Base-by-base conservation (phyloP, 2,329 filamentous ascomycete species). In the Sporothrix euskadiensis region DNA sequence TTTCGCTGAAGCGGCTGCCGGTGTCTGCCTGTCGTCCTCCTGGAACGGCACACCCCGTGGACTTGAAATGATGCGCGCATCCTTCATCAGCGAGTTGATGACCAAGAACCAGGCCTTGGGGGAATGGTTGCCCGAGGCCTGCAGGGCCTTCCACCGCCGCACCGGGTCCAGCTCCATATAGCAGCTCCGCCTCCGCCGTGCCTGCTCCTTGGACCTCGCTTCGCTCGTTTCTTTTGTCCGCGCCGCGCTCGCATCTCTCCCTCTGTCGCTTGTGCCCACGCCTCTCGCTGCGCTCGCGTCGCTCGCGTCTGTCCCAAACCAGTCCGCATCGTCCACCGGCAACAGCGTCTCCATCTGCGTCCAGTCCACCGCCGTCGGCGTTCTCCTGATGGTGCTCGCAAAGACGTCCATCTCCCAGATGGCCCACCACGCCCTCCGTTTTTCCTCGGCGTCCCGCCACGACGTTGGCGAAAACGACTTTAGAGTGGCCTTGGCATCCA, bases 11-110 rank as follows among this genome's bases (percentile, higher is more conserved):
- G 26, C 26, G 14, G 10, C 26, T 12, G 56, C 1, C 6, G 35
- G 39, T 1, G 39, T 19, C 4, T 26, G 63, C 41, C 6, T 41
- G 35, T 44, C 19, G 16, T 68, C 65, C 7, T 32, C 41, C 12
- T 57, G 59, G 32, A 66, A 66, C 10, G 59, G 59, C 30, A 72
- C 59, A 9, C 71, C 71, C 3, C 32, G 71, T 14, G 71, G 71
- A 16, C 71, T 72, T 10, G 71, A 72, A n/a, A 72, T 72, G 44
- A 72, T 26, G 44, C 61, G 71, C 1, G 71, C 71, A n/a, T 72
- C 71, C 59, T 72, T 72, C 71, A 72, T 72, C 32, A 72, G 47
- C 57, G 71, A 72, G 71, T 72, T 72, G 59, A 72, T 72, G 44
- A 72, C 59, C 4, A 72, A 30, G n/a, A 66, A 72, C 71, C 71